These are phyloP conservation scores for Lecanosticta acicola DNA, from an alignment of 2,329 filamentous ascomycete species.

Conservation along the genomic window DNA sequence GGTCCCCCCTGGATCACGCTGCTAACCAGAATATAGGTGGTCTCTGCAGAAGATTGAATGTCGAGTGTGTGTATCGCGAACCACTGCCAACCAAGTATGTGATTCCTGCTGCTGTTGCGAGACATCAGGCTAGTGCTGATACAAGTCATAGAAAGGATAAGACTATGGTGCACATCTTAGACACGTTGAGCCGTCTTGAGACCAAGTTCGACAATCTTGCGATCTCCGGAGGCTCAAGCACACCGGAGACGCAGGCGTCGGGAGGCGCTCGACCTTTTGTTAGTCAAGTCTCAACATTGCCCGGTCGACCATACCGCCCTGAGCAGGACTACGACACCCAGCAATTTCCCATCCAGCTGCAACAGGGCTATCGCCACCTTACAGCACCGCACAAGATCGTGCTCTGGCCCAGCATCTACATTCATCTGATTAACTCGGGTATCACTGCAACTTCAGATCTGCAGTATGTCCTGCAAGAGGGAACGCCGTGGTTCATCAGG, in stretches of 20 bases:
- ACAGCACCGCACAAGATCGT: constrained; percentile 49
- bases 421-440: constrained; percentile 33
- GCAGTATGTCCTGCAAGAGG: constrained; percentile 34
- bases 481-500: constrained; percentile 36
- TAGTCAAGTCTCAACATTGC: constrained; percentile 11
- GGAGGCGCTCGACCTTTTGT: constrained; percentile 6
- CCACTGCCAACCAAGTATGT: constrained; percentile 59
- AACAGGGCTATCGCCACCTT: constrained; percentile 27
- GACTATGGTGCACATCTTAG: constrained; percentile 56
- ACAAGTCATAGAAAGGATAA: constrained; percentile 52
- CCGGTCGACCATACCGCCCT: constrained; percentile 4
- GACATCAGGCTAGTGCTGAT: not conserved
- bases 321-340: constrained; percentile 8
- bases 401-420: constrained; percentile 40
- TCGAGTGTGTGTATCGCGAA: constrained; percentile 57
- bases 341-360: constrained; percentile 17
- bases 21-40: too few relatives aligned
- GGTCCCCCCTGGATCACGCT: too few relatives aligned
- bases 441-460: constrained; percentile 31
- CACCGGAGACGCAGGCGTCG: constrained; percentile 16
- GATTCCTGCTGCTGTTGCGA: not conserved
- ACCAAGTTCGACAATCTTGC: constrained; percentile 48
- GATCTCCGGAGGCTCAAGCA: constrained; percentile 12
- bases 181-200: constrained; percentile 51
- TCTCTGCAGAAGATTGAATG: constrained; percentile 52